These are phyloP conservation scores for Coccomyxa sp. DNA, from an alignment of 139 green algal species.

Conservation along the genomic window DNA sequence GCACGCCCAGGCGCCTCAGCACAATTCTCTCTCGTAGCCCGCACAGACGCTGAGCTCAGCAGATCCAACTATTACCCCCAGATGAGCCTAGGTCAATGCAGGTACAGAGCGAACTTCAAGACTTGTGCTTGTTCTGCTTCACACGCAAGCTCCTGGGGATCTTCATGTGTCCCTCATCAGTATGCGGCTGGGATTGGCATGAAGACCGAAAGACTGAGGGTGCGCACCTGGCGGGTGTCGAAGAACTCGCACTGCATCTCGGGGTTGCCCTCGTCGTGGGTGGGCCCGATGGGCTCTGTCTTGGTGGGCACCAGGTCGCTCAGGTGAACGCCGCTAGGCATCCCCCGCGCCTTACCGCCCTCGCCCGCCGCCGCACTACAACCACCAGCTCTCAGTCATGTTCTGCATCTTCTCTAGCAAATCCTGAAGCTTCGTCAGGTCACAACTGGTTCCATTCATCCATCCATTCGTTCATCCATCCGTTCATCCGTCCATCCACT, in stretches of 20 bases:
- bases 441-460: not conserved
- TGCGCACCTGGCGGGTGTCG: slow-evolving; percentile 78
- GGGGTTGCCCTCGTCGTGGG: slow-evolving; percentile 42
- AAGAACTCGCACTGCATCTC: slow-evolving; percentile 91
- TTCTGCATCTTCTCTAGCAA: not conserved
- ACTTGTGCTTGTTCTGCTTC: too few relatives aligned
- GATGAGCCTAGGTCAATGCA: too few relatives aligned
- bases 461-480: too few relatives aligned
- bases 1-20: too few relatives aligned
- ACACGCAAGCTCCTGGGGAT: too few relatives aligned
- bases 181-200: too few relatives aligned
- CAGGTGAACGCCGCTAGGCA: slow-evolving; percentile 34
- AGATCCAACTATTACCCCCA: too few relatives aligned
- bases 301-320: slow-evolving; percentile 23
- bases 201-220: too few relatives aligned
- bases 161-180: too few relatives aligned
- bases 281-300: slow-evolving; percentile 25
- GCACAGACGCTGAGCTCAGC: not conserved
- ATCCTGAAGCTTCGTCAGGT: not conserved
- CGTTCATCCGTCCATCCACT: too few relatives aligned
- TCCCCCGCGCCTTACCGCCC: slow-evolving; percentile 9
- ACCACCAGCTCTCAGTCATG: not conserved
- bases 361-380: not conserved
- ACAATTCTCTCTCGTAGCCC: not conserved
- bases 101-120: too few relatives aligned